Evolutionary conservation across 129 eudicot genomes (phyloP).

Genomic region (Calendula officinalis): DNA sequence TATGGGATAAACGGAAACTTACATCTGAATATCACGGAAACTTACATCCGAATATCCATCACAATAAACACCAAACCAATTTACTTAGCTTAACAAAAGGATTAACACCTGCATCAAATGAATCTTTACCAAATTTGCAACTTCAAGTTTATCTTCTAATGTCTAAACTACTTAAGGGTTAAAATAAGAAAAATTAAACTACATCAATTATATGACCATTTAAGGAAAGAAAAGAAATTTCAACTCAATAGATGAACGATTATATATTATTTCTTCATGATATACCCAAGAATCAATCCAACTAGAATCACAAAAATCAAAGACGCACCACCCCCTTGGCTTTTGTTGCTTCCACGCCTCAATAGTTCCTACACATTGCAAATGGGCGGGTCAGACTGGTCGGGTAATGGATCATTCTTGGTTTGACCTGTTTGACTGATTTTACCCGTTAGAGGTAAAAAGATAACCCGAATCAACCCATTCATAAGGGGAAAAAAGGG

Average conservation of each 20-base stretch:
- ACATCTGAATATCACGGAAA: background rate
- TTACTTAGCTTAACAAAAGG: slow-evolving; percentile 22
- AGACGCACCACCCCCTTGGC: slow-evolving; percentile 53
- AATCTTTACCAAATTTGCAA: slow-evolving; percentile 24
- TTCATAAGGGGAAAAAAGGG: slow-evolving; percentile 13
- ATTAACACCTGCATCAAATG: slow-evolving; percentile 18
- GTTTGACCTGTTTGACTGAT: background rate
- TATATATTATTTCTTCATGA: slow-evolving; percentile 59
- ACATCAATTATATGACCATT: slow-evolving; percentile 29
- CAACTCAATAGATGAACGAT: too few relatives aligned
- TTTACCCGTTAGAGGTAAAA: background rate
- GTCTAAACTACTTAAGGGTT: slow-evolving; percentile 25
- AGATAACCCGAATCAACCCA: background rate
- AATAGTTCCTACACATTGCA: slow-evolving; percentile 51
- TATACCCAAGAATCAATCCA: slow-evolving; percentile 68
- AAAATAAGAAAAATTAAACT: slow-evolving; percentile 6
- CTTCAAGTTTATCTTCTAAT: slow-evolving; percentile 25
- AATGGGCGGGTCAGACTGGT: too few relatives aligned
- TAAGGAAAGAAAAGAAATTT: slow-evolving; percentile 14
- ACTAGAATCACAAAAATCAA: slow-evolving; percentile 48
- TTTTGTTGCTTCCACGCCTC: slow-evolving; percentile 58
- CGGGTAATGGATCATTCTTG: background rate
- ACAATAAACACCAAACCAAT: slow-evolving; percentile 11
- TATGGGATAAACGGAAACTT: background rate
- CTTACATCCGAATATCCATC: too few relatives aligned